Percentiles rank a stretch among this genome's conserved stretches.
phyloP scores from a whole-genome alignment of 805 yeast species.

The Schizosaccharomyces lindneri region DNA sequence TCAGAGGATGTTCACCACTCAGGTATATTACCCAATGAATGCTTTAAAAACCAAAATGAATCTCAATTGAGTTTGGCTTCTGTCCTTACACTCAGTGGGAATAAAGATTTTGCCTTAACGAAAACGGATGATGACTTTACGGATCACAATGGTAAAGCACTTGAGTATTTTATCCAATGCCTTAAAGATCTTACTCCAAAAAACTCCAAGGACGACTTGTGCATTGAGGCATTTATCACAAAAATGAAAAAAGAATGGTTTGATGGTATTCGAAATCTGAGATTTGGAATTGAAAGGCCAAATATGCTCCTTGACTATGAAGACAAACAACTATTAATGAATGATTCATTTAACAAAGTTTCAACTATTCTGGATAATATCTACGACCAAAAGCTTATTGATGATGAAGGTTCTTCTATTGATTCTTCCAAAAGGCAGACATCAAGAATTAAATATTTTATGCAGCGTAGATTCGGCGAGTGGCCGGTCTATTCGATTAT shows the following conservation, averaged over 20 bases:
- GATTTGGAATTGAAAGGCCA: not conserved
- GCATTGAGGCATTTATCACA: not conserved
- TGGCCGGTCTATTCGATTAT: constrained; percentile 1
- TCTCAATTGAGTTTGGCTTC: not conserved
- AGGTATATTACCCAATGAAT: not conserved
- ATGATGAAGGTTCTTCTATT: not conserved
- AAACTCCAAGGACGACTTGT: not conserved
- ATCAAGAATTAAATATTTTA: not conserved
- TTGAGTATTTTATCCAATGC: not conserved
- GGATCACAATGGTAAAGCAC: not conserved
- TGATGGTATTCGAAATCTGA: not conserved
- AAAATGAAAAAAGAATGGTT: not conserved
- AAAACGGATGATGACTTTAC: not conserved
- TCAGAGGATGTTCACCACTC: not conserved
- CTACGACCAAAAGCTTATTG: not conserved
- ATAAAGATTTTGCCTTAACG: not conserved
- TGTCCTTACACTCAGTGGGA: not conserved
- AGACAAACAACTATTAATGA: not conserved
- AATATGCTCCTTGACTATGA: not conserved
- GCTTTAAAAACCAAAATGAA: not conserved
- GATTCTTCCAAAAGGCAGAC: not conserved
- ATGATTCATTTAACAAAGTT: not conserved
- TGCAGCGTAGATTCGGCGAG: constrained; percentile 1
- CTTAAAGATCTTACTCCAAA: not conserved
- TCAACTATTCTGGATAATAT: too few relatives aligned